phyloP scores from a whole-genome alignment of 2,329 filamentous ascomycete species.

The Pseudogymnoascus sp. region DNA sequence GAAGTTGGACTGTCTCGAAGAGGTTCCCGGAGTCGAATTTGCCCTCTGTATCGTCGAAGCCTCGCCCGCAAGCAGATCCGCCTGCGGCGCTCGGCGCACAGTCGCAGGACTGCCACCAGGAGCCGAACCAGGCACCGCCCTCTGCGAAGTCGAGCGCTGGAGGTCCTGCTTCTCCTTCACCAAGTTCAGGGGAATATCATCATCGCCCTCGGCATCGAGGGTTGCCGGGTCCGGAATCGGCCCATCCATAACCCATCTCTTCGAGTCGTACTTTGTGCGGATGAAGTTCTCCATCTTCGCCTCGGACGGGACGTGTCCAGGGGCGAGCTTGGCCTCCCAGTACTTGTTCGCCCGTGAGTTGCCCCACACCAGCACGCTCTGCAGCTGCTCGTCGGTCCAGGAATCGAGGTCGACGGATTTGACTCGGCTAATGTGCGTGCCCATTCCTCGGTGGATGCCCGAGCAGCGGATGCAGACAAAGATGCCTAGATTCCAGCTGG shows the following conservation, averaged over 20 bases:
- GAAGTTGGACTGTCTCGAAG: constrained; percentile 42
- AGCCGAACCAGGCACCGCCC: constrained; percentile 4
- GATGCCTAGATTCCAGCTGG: constrained; percentile 95
- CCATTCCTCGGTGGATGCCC: constrained; percentile 97
- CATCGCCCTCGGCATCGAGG: constrained; percentile 74
- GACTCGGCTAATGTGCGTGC: constrained; percentile 94
- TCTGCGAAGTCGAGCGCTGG: constrained; percentile 37
- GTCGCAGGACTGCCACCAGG: constrained; percentile 26
- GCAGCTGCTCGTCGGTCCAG: constrained; percentile 96
- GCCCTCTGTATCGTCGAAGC: constrained; percentile 57
- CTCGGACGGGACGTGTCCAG: constrained; percentile 88
- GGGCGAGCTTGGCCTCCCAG: constrained; percentile 90
- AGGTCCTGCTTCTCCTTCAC: constrained; percentile 60
- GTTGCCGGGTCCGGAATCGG: constrained; percentile 87
- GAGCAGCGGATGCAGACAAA: constrained; percentile 98
- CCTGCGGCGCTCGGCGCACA: constrained; percentile 40
- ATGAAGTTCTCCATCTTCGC: constrained; percentile 99
- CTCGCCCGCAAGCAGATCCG: constrained; percentile 76
- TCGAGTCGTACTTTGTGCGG: constrained; percentile 96
- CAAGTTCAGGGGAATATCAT: constrained; percentile 60
- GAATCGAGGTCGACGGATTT: constrained; percentile 97
- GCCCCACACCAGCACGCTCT: constrained; percentile 90
- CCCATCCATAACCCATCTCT: constrained; percentile 99
- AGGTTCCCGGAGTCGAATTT: constrained; percentile 59
- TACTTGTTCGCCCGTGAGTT: constrained; percentile 97